Base-by-base conservation (phyloP, 192 early-diverging fungal species). In the Coemansia sp. region DNA sequence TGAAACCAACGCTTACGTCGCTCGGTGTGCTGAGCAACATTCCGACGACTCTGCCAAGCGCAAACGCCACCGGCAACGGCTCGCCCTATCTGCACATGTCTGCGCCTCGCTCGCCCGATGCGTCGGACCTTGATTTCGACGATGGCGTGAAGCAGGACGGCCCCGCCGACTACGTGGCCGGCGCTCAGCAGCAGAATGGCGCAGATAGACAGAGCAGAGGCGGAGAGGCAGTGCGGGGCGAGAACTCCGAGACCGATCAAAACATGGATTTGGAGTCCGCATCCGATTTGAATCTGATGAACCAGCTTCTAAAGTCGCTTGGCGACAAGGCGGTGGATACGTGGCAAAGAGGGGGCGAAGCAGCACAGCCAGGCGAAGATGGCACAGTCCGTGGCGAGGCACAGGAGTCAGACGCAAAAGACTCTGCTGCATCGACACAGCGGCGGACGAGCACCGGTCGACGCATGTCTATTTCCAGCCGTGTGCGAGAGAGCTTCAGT, bases 1-100 rank as follows among this genome's bases (percentile, higher is more conserved):
- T 83, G 10, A 77, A 72, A 50, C 75, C 80, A 32, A 71, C 75
- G 17, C 49, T 83, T 11, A 50, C 75, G 7, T 58, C 80, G 19
- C 60, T 83, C 49, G 75, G 72, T 14, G 25, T 68, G 19, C 74
- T 83, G 22, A 83, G 72, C 72, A 74, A 68, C 57, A 71, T 74
- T 7, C 75, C 80, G 2, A 77, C 80, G 7, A 70, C 75, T 0
- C 63, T 74, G n/a, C 72, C 75, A 16, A 77, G 78, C 55, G 75
- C 71, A 37, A 77, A 83, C 51, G 66, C 67, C 48, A 83, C 80
- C 19, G 69, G 72, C 6, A 75, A 71, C 37, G 80, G 80, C 8
- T 83, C 80, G 14, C 80, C 80, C 3, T 83, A 77, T 41, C 54
- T 83, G 69, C 64, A 75, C 69, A 83, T 83, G 80, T 83, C 80